Evolutionary conservation across 352 stramenopile species (phyloP).

Genomic region (Phytopythium montanum): DNA sequence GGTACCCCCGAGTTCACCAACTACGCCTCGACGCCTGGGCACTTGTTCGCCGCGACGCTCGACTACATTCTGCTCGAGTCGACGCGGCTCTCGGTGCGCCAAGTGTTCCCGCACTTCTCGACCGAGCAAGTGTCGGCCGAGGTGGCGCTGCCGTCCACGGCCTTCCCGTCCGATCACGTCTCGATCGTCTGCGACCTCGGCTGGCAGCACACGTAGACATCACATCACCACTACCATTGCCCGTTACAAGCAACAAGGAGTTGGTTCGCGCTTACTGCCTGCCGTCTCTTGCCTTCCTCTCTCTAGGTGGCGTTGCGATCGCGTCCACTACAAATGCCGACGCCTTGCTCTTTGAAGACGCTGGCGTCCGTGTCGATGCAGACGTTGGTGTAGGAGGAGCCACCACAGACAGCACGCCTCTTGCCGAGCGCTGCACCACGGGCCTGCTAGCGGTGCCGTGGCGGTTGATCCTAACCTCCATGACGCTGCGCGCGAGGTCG

Average conservation of each 20-base stretch:
- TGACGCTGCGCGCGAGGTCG: constrained; percentile 45
- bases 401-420: constrained; percentile 42
- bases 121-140: constrained; percentile 52
- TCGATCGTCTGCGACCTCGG: constrained; percentile 70
- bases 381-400: constrained; percentile 15
- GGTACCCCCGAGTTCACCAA: constrained; percentile 72
- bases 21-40: constrained; percentile 31
- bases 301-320: constrained; percentile 19
- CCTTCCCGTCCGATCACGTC: constrained; percentile 77
- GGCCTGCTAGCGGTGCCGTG: constrained; percentile 52
- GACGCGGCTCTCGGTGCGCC: constrained; percentile 28
- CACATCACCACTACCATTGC: too few species aligned
- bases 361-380: background rate
- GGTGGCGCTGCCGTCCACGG: constrained; percentile 59
- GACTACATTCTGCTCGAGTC: constrained; percentile 64
- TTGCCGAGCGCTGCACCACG: constrained; percentile 43
- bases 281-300: constrained; percentile 14
- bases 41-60: constrained; percentile 57
- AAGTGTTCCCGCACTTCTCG: constrained; percentile 63
- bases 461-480: constrained; percentile 55
- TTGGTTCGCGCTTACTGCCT: background rate
- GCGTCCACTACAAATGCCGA: constrained; percentile 26
- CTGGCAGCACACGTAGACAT: constrained; percentile 20
- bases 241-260: background rate
- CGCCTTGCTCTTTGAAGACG: background rate